These are phyloP conservation scores for Flaveria sonorensis DNA, from an alignment of 129 eudicot genomes.

Conservation along the genomic window DNA sequence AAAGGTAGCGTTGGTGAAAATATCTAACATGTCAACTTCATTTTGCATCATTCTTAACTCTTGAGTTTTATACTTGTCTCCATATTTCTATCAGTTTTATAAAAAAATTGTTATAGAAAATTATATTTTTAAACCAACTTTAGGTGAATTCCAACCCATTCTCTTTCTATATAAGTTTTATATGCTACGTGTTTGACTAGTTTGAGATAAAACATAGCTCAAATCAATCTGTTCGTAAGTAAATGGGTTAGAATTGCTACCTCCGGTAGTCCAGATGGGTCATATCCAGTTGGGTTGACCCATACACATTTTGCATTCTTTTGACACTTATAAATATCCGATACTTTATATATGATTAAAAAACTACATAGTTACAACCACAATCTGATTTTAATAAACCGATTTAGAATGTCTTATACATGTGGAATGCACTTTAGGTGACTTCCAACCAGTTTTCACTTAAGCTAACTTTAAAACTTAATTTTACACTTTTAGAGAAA, in stretches of 20 bases:
- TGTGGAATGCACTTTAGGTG: background rate
- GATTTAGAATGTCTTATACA: background rate
- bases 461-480: background rate
- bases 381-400: background rate
- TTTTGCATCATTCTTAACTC: background rate
- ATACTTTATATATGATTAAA: background rate
- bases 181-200: background rate
- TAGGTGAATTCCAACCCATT: background rate
- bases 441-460: background rate
- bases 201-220: background rate
- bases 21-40: background rate
- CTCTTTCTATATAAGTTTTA: background rate
- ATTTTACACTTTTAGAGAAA: background rate
- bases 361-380: background rate
- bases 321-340: background rate
- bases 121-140: background rate
- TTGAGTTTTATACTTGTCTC: background rate
- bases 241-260: background rate
- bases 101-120: background rate
- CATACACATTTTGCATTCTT: background rate
- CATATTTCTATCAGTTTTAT: background rate
- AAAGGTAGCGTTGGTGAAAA: too few species aligned
- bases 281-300: background rate
- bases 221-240: background rate
- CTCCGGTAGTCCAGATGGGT: background rate